Evolutionary conservation across 371 early-diverging fungal species (phyloP).

Genomic region (Apophysomyces ossiformis): DNA sequence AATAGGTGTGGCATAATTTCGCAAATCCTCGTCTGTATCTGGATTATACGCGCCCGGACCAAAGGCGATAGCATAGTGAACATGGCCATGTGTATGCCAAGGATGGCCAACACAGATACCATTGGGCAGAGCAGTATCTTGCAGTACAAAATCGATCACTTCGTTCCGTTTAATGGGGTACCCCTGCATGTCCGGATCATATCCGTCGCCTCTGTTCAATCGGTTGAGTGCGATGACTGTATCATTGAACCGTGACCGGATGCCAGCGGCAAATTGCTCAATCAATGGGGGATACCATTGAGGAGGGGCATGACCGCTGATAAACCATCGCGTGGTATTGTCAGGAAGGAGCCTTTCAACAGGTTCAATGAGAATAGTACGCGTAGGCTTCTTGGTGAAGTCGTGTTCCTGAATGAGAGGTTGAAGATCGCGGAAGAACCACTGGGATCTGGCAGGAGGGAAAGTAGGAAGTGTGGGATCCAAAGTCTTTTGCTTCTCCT

Average conservation of each 20-base stretch:
- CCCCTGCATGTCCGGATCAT: slow-evolving; percentile 13
- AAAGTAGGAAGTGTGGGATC: slow-evolving; percentile 14
- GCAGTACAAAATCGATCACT: slow-evolving; percentile 31
- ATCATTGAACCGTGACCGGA: slow-evolving; percentile 11
- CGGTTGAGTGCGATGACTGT: slow-evolving; percentile 19
- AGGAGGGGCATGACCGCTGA: slow-evolving; percentile 32
- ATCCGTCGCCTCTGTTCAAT: slow-evolving; percentile 9
- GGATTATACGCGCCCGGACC: slow-evolving; percentile 27
- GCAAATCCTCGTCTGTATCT: slow-evolving; percentile 12
- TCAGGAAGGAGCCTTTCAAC: slow-evolving; percentile 19
- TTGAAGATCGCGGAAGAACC: slow-evolving; percentile 20
- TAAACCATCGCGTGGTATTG: slow-evolving; percentile 30
- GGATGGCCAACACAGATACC: slow-evolving; percentile 27
- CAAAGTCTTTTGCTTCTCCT: neutral
- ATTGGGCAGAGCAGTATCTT: slow-evolving; percentile 1
- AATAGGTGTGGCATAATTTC: slow-evolving; percentile 17
- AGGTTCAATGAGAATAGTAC: slow-evolving; percentile 22
- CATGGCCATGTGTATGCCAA: slow-evolving; percentile 38
- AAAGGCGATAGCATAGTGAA: slow-evolving; percentile 28
- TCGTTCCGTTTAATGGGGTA: slow-evolving; percentile 19
- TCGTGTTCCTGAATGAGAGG: slow-evolving; percentile 16
- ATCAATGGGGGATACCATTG: slow-evolving; percentile 21
- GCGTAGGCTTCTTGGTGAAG: slow-evolving; percentile 17
- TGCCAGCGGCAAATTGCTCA: neutral
- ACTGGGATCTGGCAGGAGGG: slow-evolving; percentile 17